phyloP scores from a whole-genome alignment of 164 flowering plant species.

The Macadamia integrifolia region DNA sequence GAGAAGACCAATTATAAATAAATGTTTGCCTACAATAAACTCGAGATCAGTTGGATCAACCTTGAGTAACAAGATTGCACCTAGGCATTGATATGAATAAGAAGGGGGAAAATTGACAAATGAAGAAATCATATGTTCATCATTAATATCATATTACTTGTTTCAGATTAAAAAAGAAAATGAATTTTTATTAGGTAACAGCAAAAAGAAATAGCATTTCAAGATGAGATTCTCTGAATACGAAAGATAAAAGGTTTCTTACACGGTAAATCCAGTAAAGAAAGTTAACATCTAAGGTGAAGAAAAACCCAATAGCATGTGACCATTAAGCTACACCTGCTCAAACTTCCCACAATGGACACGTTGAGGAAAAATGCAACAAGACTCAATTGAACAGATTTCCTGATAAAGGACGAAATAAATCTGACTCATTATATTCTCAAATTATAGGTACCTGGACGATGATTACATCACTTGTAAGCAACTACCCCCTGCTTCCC shows the following conservation, averaged over 20 bases:
- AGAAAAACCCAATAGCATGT: constrained; percentile 6
- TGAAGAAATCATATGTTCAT: too few species aligned
- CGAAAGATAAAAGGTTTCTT: neutral
- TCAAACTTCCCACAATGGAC: constrained; percentile 11
- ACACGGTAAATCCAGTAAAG: constrained; percentile 9
- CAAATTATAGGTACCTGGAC: constrained; percentile 21
- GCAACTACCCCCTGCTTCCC: constrained; percentile 6
- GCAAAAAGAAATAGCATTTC: neutral
- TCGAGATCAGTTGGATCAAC: too few species aligned
- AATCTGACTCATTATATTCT: constrained; percentile 15
- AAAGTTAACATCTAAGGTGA: constrained; percentile 2
- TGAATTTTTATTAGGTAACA: neutral
- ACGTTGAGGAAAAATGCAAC: neutral
- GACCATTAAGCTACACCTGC: constrained; percentile 4
- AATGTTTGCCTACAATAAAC: too few species aligned
- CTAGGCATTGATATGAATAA: too few species aligned
- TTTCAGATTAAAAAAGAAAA: too few species aligned
- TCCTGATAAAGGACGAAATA: constrained; percentile 6
- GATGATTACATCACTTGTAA: constrained; percentile 14
- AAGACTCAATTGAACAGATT: constrained; percentile 6
- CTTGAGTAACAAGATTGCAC: too few species aligned
- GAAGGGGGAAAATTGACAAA: too few species aligned
- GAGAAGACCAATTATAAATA: too few species aligned
- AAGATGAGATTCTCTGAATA: constrained; percentile 4
- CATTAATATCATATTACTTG: too few species aligned